Base-by-base conservation (phyloP, 805 yeast species). In the Candida koratica region DNA sequence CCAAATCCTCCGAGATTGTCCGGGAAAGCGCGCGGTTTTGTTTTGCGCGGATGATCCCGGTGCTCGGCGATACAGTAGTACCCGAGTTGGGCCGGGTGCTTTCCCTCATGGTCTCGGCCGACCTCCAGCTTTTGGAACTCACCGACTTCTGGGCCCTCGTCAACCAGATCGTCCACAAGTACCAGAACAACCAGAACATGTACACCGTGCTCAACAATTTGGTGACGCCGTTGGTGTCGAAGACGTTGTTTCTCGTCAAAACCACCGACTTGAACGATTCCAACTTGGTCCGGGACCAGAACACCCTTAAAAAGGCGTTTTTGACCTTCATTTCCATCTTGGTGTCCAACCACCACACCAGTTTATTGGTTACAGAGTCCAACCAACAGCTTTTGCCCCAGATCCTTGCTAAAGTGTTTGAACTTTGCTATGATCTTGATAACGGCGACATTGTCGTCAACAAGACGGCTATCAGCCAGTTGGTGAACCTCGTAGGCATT, bases 11-110 rank as follows among this genome's bases (percentile, higher is more conserved):
- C 43, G 87, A 81, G 53, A 67, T 69, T 20, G 77, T 90, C 30
- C 75, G 97, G 53, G 96, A 87, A 47, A 82, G 96, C 4, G 70
- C 90, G 4, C 74, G 96, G 49, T 87, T 84, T 56, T 77, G 96
- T 19, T 81, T 89, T 60, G 86, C 96, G 8, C 74, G 97, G 43
- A 71, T 93, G 47, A 82, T 88, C 37, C 86, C 94, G 15, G 66
- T 90, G 27, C 64, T 93, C 49, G 64, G 63, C 38, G 77, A 67
- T 52, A 52, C 49, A 15, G 61, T 69, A 27, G 64, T 69, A 37
- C 52, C 52, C 6, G 68, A 75, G 31, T 68, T 85, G 56, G 80
- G 81, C 44, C 80, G 85, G 52, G 73, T 88, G 42, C 77, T 93
- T 40, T 75, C 85, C 2, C 45, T 67, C 18, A 69, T 80, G 15